phyloP scores from a whole-genome alignment of 129 eudicot genomes.

The Artemisia annua region DNA sequence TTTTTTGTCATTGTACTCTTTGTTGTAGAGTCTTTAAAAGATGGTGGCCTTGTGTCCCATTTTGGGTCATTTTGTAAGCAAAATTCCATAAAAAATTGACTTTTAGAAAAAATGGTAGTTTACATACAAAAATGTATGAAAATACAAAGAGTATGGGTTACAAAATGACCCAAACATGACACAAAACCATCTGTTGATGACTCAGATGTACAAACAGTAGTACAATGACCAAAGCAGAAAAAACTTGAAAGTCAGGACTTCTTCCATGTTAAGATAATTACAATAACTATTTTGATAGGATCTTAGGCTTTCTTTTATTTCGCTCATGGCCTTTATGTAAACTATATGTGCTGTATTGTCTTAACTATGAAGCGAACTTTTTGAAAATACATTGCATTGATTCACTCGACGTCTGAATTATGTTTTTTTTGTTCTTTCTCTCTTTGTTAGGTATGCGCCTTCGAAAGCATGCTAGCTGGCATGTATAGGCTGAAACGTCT shows the following conservation, averaged over 20 bases:
- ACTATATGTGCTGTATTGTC: not conserved
- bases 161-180: too few species aligned
- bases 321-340: not conserved
- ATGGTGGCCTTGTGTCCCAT: too few species aligned
- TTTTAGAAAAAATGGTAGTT: too few species aligned
- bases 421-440: not conserved
- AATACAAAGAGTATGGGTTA: too few species aligned
- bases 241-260: not conserved
- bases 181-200: too few species aligned
- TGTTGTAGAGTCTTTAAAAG: too few species aligned
- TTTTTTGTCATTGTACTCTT: too few species aligned
- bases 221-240: not conserved
- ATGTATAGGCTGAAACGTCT: slow-evolving; percentile 80
- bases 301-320: not conserved
- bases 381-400: not conserved
- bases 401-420: not conserved
- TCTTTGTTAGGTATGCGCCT: slow-evolving; percentile 68
- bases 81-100: too few species aligned
- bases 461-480: slow-evolving; percentile 99
- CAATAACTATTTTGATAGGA: slow-evolving; percentile 3
- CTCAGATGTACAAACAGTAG: too few species aligned
- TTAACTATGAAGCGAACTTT: not conserved
- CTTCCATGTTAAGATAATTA: not conserved
- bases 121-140: too few species aligned
- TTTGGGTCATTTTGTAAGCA: too few species aligned